Evolutionary conservation across 768 basidiomycete genomes (phyloP).

Genomic region (Leccinum boreale): DNA sequence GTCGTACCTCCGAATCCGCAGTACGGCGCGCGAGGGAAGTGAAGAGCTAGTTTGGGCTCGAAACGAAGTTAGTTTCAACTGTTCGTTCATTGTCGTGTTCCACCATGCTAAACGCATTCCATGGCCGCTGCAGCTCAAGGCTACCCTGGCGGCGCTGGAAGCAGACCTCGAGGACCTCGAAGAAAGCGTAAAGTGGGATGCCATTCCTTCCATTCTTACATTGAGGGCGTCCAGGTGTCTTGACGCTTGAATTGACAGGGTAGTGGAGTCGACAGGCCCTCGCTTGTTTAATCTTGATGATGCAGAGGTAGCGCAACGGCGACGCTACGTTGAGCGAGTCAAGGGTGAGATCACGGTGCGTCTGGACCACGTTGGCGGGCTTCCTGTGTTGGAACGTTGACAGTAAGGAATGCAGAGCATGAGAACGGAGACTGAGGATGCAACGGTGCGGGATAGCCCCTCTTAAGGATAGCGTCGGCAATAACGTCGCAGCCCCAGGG

Average conservation of each 20-base stretch:
- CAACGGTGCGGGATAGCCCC: slow-evolving; percentile 12
- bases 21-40: slow-evolving; percentile 67
- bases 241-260: slow-evolving; percentile 42
- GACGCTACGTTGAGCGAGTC: slow-evolving; percentile 74
- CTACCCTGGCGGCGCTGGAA: slow-evolving; percentile 73
- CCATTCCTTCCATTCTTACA: background rate
- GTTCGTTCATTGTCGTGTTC: background rate
- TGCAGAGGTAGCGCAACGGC: slow-evolving; percentile 68
- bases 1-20: slow-evolving; percentile 76
- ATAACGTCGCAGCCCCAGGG: background rate
- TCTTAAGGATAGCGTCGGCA: background rate
- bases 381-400: slow-evolving; percentile 10
- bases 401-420: slow-evolving; percentile 61
- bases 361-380: slow-evolving; percentile 11
- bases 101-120: background rate
- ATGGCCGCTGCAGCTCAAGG: slow-evolving; percentile 53
- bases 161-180: slow-evolving; percentile 92
- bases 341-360: slow-evolving; percentile 77
- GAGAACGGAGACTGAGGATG: slow-evolving; percentile 55
- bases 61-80: slow-evolving; percentile 55
- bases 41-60: slow-evolving; percentile 80
- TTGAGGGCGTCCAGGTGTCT: background rate
- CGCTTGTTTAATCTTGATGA: slow-evolving; percentile 81
- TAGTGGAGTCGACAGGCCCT: slow-evolving; percentile 83
- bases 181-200: slow-evolving; percentile 78